A percentile compares a stretch with the other conserved stretches of the same genome.
These are phyloP conservation scores for Tetrahymena malaccensis DNA, from an alignment of 73 alveolate species.

Conservation along the genomic window DNA sequence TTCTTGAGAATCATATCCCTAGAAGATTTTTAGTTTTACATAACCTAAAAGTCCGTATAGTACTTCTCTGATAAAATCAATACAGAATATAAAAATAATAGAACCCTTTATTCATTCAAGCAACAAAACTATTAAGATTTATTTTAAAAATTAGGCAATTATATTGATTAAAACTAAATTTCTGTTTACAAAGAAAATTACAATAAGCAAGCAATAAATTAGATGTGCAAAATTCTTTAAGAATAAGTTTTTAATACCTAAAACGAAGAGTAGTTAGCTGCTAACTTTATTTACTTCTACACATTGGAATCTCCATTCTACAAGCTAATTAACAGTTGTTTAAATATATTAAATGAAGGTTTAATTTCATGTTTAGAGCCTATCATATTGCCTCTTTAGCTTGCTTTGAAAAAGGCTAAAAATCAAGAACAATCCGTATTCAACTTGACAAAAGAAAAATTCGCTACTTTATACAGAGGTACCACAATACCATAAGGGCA, in stretches of 20 bases:
- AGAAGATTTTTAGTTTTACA: not conserved
- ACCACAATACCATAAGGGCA: not conserved
- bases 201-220: not conserved
- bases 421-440: not conserved
- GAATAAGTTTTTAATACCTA: not conserved
- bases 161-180: not conserved
- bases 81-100: not conserved
- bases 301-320: not conserved
- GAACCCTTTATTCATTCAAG: not conserved
- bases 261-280: not conserved
- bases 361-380: not conserved
- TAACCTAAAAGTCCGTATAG: not conserved
- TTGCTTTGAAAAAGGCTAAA: not conserved
- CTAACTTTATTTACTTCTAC: not conserved
- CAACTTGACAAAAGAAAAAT: not conserved
- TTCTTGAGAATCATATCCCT: not conserved
- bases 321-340: not conserved
- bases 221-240: not conserved
- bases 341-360: not conserved
- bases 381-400: not conserved
- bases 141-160: not conserved
- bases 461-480: not conserved
- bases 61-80: not conserved
- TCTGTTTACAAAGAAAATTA: not conserved
- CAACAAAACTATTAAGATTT: not conserved